These are phyloP conservation scores for Pythium folliculosum DNA, from an alignment of 352 stramenopile species.

Conservation along the genomic window DNA sequence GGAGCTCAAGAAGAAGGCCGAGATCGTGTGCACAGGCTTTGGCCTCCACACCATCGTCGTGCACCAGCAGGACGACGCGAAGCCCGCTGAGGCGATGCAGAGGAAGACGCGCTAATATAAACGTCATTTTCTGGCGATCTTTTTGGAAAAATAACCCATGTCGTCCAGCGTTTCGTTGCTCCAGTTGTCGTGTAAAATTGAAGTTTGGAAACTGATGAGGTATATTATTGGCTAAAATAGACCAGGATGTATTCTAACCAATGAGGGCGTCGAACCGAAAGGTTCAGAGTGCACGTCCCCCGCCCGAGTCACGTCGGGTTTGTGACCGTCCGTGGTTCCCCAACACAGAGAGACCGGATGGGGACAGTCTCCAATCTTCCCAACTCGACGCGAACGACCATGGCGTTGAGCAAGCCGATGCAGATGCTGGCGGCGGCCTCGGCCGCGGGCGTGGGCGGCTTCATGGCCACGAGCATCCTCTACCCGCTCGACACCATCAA, in stretches of 20 bases:
- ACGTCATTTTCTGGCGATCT: background rate
- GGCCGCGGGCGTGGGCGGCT: slow-evolving; percentile 72
- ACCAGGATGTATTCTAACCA: slow-evolving; percentile 10
- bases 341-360: background rate
- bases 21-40: slow-evolving; percentile 51
- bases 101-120: slow-evolving; percentile 18
- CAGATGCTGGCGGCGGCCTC: slow-evolving; percentile 79
- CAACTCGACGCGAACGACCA: slow-evolving; percentile 18
- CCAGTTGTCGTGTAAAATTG: slow-evolving; percentile 20
- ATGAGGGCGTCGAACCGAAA: background rate
- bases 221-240: slow-evolving; percentile 16
- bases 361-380: background rate
- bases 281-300: slow-evolving; percentile 8
- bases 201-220: slow-evolving; percentile 6
- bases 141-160: background rate
- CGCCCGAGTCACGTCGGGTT: slow-evolving; percentile 16
- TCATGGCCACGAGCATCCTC: slow-evolving; percentile 74
- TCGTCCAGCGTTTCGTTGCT: background rate
- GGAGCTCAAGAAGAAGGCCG: slow-evolving; percentile 64
- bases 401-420: slow-evolving; percentile 83
- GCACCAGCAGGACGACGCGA: slow-evolving; percentile 20
- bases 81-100: background rate
- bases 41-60: slow-evolving; percentile 75
- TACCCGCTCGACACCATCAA: slow-evolving; percentile 90
- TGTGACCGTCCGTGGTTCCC: slow-evolving; percentile 1